Base-by-base conservation (phyloP, 2,329 filamentous ascomycete genomes). In the Botryosphaeria dothidea region DNA sequence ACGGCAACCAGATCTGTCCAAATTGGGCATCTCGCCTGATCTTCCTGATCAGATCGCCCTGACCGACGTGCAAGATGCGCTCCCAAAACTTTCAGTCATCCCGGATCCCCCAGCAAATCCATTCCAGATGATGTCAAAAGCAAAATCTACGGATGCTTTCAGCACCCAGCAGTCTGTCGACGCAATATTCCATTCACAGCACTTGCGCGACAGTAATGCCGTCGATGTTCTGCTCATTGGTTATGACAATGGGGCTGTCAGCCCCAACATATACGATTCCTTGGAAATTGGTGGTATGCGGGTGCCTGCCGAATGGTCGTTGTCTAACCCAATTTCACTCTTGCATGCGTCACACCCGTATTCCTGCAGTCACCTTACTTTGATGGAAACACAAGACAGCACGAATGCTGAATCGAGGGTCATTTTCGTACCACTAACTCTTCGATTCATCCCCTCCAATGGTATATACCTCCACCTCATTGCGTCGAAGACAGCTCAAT, bases 211-310 rank as follows among this genome's bases (percentile, higher is more conserved):
- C 58, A 88, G 88, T 67, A 88, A 92, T 68, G 84, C 87, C n/a
- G 88, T 95, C 48, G 91, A 94, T 74, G 86, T 94, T 68, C 88
- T 96, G 80, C 81, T 94, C 4, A 85, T 91, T 2, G 91, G 91
- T 4, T 91, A 89, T 3, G 85, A 86, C 64, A 85, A 92, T 68
- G 91, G 91, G 8, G 84, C 82, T 19, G 82, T 96, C 13, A 90
- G 94, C 73, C 81, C 96, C 19, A 92, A 88, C 69, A 92, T 96
- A 54, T 94, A 94, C 74, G 91, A 96, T 75, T 93, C 91, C 5
- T 92, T 96, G 71, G 85, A 91, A 66, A 89, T 96, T 65, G 92
- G 92, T 3, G 84, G 79, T 13, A 88, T 93, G 67, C 75, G 80
- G 65, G 83, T 84, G 65, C 84, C 81, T 1, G 80, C 78, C 3